Conservation (phyloP, 2,329 filamentous ascomycete species). For the Hymenoscyphus repandus region DNA sequence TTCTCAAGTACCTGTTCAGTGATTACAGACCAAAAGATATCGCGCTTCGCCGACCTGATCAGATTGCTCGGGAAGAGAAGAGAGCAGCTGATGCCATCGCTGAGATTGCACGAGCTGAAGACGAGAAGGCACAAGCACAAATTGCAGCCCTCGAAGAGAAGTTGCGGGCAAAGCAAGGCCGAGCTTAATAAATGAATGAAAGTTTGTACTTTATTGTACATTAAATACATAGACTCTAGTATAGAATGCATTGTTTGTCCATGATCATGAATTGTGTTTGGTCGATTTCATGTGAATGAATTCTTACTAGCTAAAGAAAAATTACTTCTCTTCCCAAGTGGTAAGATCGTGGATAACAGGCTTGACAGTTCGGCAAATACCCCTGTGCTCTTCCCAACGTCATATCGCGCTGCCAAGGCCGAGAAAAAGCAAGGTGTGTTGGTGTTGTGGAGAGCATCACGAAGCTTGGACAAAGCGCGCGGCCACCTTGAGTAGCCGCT, state of each 20-base stretch:
- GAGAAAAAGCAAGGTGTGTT: constrained; percentile 1
- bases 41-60: constrained; percentile 77
- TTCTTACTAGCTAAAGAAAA: no score
- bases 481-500: background rate
- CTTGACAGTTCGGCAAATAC: background rate
- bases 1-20: constrained; percentile 78
- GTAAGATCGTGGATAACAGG: no score
- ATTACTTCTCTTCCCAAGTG: no score
- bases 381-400: background rate
- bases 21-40: constrained; percentile 95
- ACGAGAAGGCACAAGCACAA: constrained; percentile 47
- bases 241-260: background rate
- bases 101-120: constrained; percentile 43
- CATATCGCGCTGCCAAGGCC: constrained; percentile 6
- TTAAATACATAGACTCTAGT: constrained; percentile 13
- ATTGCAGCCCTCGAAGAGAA: constrained; percentile 54
- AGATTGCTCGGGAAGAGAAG: constrained; percentile 69
- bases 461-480: background rate
- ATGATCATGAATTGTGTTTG: no score
- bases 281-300: no score
- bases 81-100: constrained; percentile 57
- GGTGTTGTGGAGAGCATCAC: background rate
- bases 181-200: constrained; percentile 1
- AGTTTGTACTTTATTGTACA: constrained; percentile 3
- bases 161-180: constrained; percentile 39